Base-by-base conservation (phyloP, 495 filamentous ascomycete genomes). In the Delitschia confertaspora region DNA sequence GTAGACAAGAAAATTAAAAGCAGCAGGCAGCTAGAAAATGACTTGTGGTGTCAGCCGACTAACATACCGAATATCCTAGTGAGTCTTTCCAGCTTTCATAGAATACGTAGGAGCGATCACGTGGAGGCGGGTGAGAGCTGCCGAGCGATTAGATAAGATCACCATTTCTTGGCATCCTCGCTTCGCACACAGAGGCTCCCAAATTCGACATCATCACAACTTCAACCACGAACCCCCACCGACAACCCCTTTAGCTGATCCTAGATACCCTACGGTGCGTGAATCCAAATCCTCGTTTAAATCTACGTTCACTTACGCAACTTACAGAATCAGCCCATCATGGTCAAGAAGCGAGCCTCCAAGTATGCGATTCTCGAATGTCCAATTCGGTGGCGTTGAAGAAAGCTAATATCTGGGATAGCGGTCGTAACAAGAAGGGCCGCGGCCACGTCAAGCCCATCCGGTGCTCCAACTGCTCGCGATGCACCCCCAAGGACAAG, bases 341-440 rank as follows among this genome's bases (percentile, higher is more conserved):
- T 98, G 91, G 91, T 98, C 73, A 98, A 98, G 80, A 98, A 98
- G 81, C 83, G 89, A 78, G 87, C 91, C 69, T 88, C 84, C 75
- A 96, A 96, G 82, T 86, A 83, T 69, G 76, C 38, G 7, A 17
- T 33, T 35, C 37, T 44, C 33, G 39, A 38, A 55, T 17, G 7
- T 7, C 13, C 16, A 23, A 19, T 13, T n/a, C 33, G 17, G 11
- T 22, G 8, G 16, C 6, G 31, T 9, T 13, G 38, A 18, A 11
- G 37, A 51, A 20, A 34, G 33, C 49, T 58, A 41, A 52, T 41
- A 31, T 8, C 29, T 30, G 38, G 51, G 52, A 58, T 62, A 88
- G 82, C 76, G 89, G 91, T 69, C 85, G 89, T 68, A 94, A 96
- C 83, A 98, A 98, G 88, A 95, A 94, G 69, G 91, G 91, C 67